These are phyloP conservation scores for Phalaenopsis hybrid DNA, from an alignment of 116 monocot genomes.

Conservation along the genomic window DNA sequence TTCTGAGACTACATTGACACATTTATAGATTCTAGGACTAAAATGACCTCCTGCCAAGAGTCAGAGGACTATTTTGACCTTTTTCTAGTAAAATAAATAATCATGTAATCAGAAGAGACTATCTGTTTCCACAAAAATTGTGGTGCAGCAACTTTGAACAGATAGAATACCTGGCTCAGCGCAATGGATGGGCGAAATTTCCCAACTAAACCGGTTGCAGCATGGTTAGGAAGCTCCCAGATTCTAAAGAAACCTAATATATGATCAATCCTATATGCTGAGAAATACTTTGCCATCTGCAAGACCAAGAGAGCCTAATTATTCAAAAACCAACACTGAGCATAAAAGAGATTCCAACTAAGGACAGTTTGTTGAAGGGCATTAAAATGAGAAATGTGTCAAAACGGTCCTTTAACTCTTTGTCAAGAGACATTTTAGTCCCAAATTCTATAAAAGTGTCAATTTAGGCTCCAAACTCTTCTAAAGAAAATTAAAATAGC, in stretches of 20 bases:
- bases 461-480: too few relatives aligned
- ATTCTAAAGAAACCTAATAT: conserved; percentile 95
- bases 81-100: neutral
- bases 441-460: too few relatives aligned
- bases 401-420: too few relatives aligned
- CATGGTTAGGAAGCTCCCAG: conserved; percentile 94
- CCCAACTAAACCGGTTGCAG: conserved; percentile 74
- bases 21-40: too few relatives aligned
- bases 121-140: neutral
- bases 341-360: neutral
- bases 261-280: conserved; percentile 90
- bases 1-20: too few relatives aligned
- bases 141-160: neutral
- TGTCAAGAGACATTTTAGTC: too few relatives aligned
- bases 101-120: neutral
- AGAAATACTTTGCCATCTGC: conserved; percentile 93
- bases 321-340: neutral
- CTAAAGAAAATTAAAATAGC: too few relatives aligned
- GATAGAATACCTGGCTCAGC: conserved; percentile 59
- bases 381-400: too few relatives aligned
- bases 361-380: neutral
- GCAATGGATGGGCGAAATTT: conserved; percentile 85
- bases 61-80: too few relatives aligned
- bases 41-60: too few relatives aligned
- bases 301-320: conserved; percentile 11